These are phyloP conservation scores for Lipomyces spencermartinsiae DNA, from an alignment of 805 yeast species.

Conservation along the genomic window DNA sequence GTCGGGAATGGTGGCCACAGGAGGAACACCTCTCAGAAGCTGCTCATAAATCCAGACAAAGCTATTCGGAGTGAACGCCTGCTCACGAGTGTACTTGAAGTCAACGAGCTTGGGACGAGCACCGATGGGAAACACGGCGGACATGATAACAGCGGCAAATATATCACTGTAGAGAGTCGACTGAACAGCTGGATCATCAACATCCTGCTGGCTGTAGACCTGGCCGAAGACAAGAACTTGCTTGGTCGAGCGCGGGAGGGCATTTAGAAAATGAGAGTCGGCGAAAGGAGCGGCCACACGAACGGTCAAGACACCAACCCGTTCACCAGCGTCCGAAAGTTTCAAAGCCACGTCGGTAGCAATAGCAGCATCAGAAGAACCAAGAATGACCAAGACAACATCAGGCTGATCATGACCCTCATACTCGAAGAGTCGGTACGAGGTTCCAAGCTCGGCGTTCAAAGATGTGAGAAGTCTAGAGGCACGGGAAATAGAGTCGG, in stretches of 20 bases:
- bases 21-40: slow-evolving; percentile 33
- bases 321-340: slow-evolving; percentile 46
- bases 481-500: slow-evolving; percentile 35
- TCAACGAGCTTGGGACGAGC: slow-evolving; percentile 41
- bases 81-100: slow-evolving; percentile 44
- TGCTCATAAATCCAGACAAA: slow-evolving; percentile 39
- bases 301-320: slow-evolving; percentile 70
- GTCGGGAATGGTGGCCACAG: slow-evolving; percentile 36
- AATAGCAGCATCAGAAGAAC: slow-evolving; percentile 68
- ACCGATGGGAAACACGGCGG: slow-evolving; percentile 38
- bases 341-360: slow-evolving; percentile 55
- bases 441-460: slow-evolving; percentile 61
- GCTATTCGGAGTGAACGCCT: slow-evolving; percentile 28
- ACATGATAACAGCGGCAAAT: slow-evolving; percentile 68
- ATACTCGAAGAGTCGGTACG: slow-evolving; percentile 70
- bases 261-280: slow-evolving; percentile 60
- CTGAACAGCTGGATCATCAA: slow-evolving; percentile 45
- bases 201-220: slow-evolving; percentile 46
- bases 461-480: slow-evolving; percentile 52
- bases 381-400: slow-evolving; percentile 82
- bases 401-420: slow-evolving; percentile 66
- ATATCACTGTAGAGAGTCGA: slow-evolving; percentile 71
- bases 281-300: slow-evolving; percentile 85
- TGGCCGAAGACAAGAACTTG: slow-evolving; percentile 74
- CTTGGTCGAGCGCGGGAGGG: slow-evolving; percentile 64